A percentile compares a stretch with the other conserved stretches of the same genome.
These are phyloP conservation scores for Lactifluus subvellereus DNA, from an alignment of 768 basidiomycete species.

Conservation along the genomic window DNA sequence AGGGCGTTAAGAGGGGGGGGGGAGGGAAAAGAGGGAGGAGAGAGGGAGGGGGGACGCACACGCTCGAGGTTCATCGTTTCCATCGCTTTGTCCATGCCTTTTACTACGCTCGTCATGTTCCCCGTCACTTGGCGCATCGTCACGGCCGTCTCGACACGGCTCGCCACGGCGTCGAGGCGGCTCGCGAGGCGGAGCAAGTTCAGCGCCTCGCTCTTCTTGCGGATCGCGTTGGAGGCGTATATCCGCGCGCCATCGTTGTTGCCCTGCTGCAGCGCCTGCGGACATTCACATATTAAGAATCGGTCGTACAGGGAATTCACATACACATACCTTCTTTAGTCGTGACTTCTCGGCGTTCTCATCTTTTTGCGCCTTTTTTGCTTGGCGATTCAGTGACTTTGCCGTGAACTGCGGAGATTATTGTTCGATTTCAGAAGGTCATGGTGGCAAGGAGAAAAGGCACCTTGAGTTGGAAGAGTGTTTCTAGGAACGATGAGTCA, in stretches of 20 bases:
- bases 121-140: constrained; percentile 97
- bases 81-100: constrained; percentile 99
- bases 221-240: constrained; percentile 96
- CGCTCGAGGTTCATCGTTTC: constrained; percentile 97
- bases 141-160: constrained; percentile 95
- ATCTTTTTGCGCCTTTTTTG: constrained; percentile 97
- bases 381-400: constrained; percentile 89
- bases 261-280: constrained; percentile 89
- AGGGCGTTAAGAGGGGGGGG: not conserved
- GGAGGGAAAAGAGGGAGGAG: not conserved
- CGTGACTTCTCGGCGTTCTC: constrained; percentile 83
- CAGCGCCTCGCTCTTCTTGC: constrained; percentile 93
- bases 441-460: not conserved
- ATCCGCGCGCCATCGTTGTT: constrained; percentile 97
- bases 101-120: constrained; percentile 93
- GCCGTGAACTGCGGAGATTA: constrained; percentile 77
- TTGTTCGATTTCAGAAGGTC: not conserved
- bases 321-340: constrained; percentile 75
- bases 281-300: not conserved
- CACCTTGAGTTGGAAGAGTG: constrained; percentile 98
- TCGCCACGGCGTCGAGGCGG: constrained; percentile 94
- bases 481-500: constrained; percentile 56
- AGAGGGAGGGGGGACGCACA: constrained; percentile 43
- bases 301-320: too few relatives aligned
- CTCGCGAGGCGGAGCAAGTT: constrained; percentile 88